phyloP scores from a whole-genome alignment of 495 filamentous ascomycete species.

The Neurospora tetraspora region DNA sequence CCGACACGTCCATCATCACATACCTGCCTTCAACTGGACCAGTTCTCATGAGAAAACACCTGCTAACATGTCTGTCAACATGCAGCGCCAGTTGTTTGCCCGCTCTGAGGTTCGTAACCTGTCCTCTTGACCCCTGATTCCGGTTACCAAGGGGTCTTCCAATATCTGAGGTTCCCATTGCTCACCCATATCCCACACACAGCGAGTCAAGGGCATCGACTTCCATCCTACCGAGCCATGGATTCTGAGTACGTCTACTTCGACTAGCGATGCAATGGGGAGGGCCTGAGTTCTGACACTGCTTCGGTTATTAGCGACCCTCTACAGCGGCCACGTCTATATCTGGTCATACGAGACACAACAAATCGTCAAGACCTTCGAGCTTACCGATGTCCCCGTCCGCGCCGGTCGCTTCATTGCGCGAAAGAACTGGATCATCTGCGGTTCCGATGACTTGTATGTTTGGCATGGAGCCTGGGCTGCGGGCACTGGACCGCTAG shows the following conservation, averaged over 20 bases:
- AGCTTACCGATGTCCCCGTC: conserved; percentile 97
- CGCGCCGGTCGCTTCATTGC: conserved; percentile 94
- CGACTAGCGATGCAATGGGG: neutral
- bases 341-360: conserved; percentile 99
- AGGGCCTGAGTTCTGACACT: conserved; percentile 1
- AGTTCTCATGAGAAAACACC: neutral
- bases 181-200: conserved; percentile 32
- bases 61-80: conserved; percentile 17
- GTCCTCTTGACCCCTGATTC: conserved; percentile 59
- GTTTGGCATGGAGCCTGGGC: conserved; percentile 28
- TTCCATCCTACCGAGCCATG: conserved; percentile 95
- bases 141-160: neutral
- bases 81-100: conserved; percentile 30
- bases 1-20: conserved; percentile 1
- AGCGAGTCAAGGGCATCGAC: conserved; percentile 96
- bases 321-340: conserved; percentile 98
- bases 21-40: neutral
- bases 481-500: neutral
- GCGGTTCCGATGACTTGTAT: conserved; percentile 97
- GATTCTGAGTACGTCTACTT: conserved; percentile 57
- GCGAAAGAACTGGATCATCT: conserved; percentile 98
- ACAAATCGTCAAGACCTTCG: conserved; percentile 97
- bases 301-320: conserved; percentile 35
- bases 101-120: conserved; percentile 41
- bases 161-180: neutral